phyloP scores from a whole-genome alignment of 306 rosid species.

The Luffa aegyptiaca region DNA sequence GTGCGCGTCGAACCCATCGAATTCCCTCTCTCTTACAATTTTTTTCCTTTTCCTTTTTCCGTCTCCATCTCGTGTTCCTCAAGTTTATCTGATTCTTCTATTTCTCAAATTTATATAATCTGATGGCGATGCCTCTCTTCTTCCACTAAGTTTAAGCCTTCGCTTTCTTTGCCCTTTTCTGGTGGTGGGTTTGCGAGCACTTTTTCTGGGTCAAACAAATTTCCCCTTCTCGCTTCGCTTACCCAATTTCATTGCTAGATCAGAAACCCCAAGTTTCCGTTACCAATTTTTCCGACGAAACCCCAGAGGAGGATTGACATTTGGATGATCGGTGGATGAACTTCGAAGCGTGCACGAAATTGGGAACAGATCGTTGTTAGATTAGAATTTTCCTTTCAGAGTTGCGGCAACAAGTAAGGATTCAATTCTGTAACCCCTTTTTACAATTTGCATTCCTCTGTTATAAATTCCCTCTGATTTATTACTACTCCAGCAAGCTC shows the following conservation, averaged over 20 bases:
- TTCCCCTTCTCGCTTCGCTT: neutral
- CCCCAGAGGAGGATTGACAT: neutral
- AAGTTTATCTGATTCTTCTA: neutral
- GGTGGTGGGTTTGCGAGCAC: neutral
- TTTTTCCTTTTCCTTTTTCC: neutral
- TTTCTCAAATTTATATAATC: neutral
- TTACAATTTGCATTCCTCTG: neutral
- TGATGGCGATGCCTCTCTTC: neutral
- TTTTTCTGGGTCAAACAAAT: neutral
- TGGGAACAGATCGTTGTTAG: neutral
- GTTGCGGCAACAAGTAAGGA: constrained; percentile 37
- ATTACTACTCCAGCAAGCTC: neutral
- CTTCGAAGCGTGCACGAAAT: neutral
- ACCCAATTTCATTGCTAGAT: neutral
- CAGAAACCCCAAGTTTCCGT: neutral
- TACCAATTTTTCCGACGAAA: neutral
- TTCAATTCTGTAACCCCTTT: constrained; percentile 29
- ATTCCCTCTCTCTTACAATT: neutral
- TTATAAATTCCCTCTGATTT: neutral
- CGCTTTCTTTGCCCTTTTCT: neutral
- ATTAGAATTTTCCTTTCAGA: neutral
- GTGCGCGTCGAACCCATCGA: neutral
- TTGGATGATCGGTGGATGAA: neutral
- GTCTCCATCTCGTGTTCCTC: neutral
- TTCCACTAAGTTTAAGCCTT: neutral